phyloP scores from a whole-genome alignment of 495 filamentous ascomycete genomes.

The Trichocladium antarcticum region DNA sequence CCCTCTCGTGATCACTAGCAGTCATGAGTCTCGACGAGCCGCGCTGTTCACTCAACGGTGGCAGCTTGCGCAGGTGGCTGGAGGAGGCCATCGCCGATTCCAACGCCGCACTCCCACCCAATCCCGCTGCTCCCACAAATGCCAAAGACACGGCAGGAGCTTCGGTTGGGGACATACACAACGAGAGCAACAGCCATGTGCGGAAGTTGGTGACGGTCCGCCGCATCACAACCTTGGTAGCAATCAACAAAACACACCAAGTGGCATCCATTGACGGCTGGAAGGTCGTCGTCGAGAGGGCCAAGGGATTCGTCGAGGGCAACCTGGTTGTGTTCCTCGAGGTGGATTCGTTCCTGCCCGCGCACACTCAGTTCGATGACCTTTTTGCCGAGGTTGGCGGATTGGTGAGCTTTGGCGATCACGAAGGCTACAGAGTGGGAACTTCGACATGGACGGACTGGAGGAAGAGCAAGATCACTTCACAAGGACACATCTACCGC shows the following conservation, averaged over 20 bases:
- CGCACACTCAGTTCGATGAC: background rate
- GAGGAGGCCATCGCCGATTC: background rate
- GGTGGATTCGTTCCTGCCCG: slow-evolving; percentile 17
- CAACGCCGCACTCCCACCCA: background rate
- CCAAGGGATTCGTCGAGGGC: background rate
- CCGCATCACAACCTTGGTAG: background rate
- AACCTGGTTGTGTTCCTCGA: slow-evolving; percentile 14
- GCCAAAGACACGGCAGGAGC: background rate
- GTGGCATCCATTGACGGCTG: slow-evolving; percentile 15
- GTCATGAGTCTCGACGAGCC: background rate
- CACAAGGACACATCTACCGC: slow-evolving; percentile 16
- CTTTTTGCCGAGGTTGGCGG: slow-evolving; percentile 2
- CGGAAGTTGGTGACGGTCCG: slow-evolving; percentile 14
- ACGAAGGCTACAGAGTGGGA: slow-evolving; percentile 11
- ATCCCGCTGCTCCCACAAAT: background rate
- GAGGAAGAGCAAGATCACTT: background rate
- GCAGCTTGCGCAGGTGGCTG: background rate
- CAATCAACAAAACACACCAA: background rate
- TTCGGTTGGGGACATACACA: background rate
- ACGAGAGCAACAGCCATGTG: background rate
- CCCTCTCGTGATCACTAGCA: background rate
- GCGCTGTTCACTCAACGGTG: background rate
- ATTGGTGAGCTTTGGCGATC: background rate
- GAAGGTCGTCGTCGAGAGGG: slow-evolving; percentile 9
- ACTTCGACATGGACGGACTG: background rate